These are phyloP conservation scores for Phytophthora sojae DNA, from an alignment of 352 stramenopile genomes.

Conservation along the genomic window DNA sequence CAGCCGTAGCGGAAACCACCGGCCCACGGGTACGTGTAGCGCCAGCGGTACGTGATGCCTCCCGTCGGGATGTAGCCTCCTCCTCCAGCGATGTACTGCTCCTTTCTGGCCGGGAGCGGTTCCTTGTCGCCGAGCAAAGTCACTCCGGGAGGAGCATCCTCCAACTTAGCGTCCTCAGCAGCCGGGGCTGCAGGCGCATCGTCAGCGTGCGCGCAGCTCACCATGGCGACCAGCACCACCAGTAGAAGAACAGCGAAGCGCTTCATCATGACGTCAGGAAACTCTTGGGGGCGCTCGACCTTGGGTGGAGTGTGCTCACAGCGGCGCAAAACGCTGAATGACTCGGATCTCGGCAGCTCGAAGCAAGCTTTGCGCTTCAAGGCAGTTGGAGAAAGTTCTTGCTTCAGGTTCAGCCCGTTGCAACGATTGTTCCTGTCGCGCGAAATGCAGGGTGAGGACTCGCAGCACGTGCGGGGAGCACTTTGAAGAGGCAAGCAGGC, in stretches of 20 bases:
- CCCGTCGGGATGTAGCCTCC: conserved; percentile 41
- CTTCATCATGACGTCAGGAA: conserved; percentile 35
- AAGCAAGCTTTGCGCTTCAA: not conserved
- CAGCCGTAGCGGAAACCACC: conserved; percentile 44
- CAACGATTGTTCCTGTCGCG: not conserved
- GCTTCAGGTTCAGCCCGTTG: conserved; percentile 18
- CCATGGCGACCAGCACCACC: conserved; percentile 34
- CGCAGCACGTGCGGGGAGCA: not conserved
- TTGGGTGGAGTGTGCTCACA: conserved; percentile 20
- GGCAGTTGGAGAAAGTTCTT: conserved; percentile 24
- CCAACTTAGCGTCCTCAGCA: conserved; percentile 6
- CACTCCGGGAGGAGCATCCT: conserved; percentile 36
- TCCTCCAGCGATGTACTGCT: conserved; percentile 30
- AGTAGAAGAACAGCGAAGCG: conserved; percentile 31
- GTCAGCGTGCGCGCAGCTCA: conserved; percentile 35
- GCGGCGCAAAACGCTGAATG: conserved; percentile 36
- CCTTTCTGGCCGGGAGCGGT: conserved; percentile 32
- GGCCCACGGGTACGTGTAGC: conserved; percentile 34
- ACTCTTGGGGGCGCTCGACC: not conserved
- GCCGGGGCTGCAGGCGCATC: conserved; percentile 15
- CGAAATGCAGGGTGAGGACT: not conserved
- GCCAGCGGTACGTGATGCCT: conserved; percentile 42
- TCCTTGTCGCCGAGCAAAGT: conserved; percentile 30
- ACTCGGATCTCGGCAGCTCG: not conserved
- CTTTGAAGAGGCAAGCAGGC: too few species aligned